Conservation (phyloP, 345 rosid genomes). For the Euphorbia peplus region DNA sequence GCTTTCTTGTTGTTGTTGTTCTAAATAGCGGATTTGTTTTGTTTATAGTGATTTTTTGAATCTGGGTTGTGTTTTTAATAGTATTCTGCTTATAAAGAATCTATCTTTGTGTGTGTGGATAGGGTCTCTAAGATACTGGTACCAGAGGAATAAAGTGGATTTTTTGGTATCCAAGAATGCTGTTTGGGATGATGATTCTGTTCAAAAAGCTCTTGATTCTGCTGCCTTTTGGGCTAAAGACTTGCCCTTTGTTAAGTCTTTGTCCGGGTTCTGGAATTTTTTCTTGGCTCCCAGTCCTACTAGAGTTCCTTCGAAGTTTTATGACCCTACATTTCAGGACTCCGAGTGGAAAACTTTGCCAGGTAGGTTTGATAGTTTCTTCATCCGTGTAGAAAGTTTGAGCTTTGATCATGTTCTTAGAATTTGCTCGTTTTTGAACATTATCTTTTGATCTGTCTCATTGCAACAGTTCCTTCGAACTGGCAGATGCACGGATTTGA, state of each 20-base stretch:
- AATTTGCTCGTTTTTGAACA: background rate
- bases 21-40: background rate
- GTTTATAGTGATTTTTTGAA: too few relatives aligned
- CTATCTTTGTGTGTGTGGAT: background rate
- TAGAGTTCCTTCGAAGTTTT: conserved; percentile 56
- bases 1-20: too few relatives aligned
- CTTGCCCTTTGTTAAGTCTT: conserved; percentile 75
- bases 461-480: conserved; percentile 88
- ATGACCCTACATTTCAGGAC: conserved; percentile 55
- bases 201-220: conserved; percentile 61
- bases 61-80: background rate
- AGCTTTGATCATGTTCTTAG: background rate
- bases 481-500: conserved; percentile 99
- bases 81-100: background rate
- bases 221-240: conserved; percentile 81
- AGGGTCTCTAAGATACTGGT: conserved; percentile 89
- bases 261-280: conserved; percentile 91
- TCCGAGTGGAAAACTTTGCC: conserved; percentile 75
- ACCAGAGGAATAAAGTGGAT: conserved; percentile 71
- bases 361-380: conserved; percentile 35
- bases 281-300: conserved; percentile 65
- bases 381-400: background rate
- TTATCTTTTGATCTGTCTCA: conserved; percentile 22
- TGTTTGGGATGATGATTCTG: conserved; percentile 90
- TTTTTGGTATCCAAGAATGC: conserved; percentile 56